Evolutionary conservation across 441 rosid genomes (phyloP).

Genomic region (Corymbia citriodora): DNA sequence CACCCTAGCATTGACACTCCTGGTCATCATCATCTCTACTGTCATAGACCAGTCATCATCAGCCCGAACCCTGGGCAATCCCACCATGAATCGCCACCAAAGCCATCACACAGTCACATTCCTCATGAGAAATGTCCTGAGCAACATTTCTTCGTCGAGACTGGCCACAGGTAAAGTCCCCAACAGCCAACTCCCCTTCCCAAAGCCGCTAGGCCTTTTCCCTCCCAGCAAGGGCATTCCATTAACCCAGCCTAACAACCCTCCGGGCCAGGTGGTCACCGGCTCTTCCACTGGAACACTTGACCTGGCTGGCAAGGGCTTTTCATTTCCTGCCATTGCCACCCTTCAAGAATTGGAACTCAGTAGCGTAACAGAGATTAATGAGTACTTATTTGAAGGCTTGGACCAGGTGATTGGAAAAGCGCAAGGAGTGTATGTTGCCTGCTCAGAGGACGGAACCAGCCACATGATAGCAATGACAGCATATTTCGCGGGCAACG

Average conservation of each 20-base stretch:
- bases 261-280: background rate
- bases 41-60: constrained; percentile 17
- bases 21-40: constrained; percentile 3
- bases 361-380: constrained; percentile 27
- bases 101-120: constrained; percentile 25
- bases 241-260: constrained; percentile 20
- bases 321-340: constrained; percentile 33
- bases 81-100: constrained; percentile 1
- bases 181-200: constrained; percentile 31
- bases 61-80: constrained; percentile 29
- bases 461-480: constrained; percentile 53
- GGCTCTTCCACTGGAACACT: constrained; percentile 15
- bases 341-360: constrained; percentile 40
- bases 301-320: constrained; percentile 17
- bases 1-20: background rate
- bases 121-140: constrained; percentile 41
- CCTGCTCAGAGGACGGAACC: constrained; percentile 30
- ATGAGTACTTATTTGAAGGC: constrained; percentile 27
- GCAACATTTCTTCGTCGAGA: constrained; percentile 12
- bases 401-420: constrained; percentile 25
- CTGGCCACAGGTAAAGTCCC: constrained; percentile 20
- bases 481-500: constrained; percentile 7
- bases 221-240: constrained; percentile 51
- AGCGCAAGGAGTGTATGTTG: constrained; percentile 47
- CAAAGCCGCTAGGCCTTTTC: constrained; percentile 42